Conservation (phyloP, 2,329 filamentous ascomycete species). For the Aureobasidium sp. region DNA sequence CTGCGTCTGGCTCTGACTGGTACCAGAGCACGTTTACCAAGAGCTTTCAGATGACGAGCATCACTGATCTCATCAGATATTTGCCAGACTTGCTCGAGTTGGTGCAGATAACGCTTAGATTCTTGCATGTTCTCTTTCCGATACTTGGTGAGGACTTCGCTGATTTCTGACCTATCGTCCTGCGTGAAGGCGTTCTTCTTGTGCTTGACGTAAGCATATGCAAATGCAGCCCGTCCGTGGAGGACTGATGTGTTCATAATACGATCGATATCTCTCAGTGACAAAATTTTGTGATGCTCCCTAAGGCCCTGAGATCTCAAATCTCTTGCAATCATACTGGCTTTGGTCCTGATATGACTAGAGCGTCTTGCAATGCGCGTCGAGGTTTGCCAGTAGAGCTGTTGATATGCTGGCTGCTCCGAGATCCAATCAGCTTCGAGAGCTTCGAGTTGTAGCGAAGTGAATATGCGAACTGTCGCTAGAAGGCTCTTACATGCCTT, state of each 20-base stretch:
- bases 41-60: neutral
- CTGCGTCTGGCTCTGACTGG: neutral
- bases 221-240: neutral
- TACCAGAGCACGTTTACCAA: neutral
- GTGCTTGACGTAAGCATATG: constrained; percentile 4
- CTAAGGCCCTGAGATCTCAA: neutral
- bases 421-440: neutral
- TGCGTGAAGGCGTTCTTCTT: neutral
- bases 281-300: neutral
- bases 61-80: neutral
- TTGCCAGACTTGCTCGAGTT: neutral
- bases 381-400: neutral
- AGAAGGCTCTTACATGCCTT: neutral
- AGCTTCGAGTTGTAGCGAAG: neutral
- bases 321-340: neutral
- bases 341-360: neutral
- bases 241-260: neutral
- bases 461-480: neutral
- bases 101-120: neutral
- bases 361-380: neutral
- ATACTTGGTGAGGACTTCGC: neutral
- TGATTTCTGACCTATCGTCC: neutral
- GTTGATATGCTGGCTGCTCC: neutral
- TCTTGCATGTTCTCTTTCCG: neutral
- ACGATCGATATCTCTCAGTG: neutral